A percentile compares a stretch with the other conserved stretches of the same genome.
Evolutionary conservation across 208 protist genomes (phyloP).

Genomic region (Acanthamoeba lugdunensis): DNA sequence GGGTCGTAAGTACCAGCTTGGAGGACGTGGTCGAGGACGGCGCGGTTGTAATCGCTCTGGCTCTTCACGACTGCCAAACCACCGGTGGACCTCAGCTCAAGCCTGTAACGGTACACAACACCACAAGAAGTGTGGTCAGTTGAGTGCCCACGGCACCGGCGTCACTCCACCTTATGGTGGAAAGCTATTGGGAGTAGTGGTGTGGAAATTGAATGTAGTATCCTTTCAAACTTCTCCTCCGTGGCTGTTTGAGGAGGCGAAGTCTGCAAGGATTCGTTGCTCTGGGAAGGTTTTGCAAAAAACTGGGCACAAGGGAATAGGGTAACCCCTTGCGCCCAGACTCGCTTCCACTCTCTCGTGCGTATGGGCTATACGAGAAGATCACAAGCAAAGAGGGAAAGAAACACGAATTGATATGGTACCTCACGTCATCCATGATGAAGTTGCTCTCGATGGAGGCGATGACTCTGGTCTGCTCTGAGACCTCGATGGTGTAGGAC

Average conservation of each 20-base stretch:
- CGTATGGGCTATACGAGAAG: neutral
- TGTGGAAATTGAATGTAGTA: neutral
- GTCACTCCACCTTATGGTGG: no score
- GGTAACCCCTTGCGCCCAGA: neutral
- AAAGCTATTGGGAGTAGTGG: neutral
- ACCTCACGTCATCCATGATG: slow-evolving; percentile 61
- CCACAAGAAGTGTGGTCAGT: neutral
- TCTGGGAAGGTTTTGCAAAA: neutral
- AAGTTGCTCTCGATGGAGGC: slow-evolving; percentile 59
- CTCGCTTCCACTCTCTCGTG: neutral
- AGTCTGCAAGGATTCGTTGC: neutral
- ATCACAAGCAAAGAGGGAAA: neutral
- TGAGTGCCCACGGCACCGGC: no score
- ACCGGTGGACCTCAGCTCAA: slow-evolving; percentile 37
- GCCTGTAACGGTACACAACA: neutral
- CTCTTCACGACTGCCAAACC: neutral
- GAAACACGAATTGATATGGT: neutral
- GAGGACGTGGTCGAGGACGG: slow-evolving; percentile 16
- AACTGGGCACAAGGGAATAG: neutral
- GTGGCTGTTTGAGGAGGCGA: neutral
- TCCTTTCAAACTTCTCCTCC: neutral
- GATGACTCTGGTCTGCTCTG: neutral
- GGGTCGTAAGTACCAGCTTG: neutral
- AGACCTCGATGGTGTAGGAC: slow-evolving; percentile 13
- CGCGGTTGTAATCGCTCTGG: slow-evolving; percentile 59